These are phyloP conservation scores for Simplicillium aogashimaense DNA, from an alignment of 2,329 filamentous ascomycete genomes.

Conservation along the genomic window DNA sequence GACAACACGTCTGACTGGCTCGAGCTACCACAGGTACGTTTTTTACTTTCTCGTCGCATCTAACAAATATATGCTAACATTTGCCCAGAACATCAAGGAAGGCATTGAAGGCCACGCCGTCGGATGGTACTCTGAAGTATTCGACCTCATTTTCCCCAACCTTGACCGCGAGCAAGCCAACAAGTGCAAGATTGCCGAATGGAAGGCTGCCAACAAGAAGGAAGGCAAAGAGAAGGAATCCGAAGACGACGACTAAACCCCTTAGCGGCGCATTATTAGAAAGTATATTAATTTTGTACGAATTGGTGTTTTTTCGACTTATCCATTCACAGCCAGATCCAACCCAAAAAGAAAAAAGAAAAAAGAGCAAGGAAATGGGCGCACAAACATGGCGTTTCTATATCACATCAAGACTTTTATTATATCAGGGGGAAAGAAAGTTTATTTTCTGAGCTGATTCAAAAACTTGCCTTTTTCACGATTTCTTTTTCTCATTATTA, in stretches of 20 bases:
- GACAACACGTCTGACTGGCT: constrained; percentile 98
- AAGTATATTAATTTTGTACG: too few relatives aligned
- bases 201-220: constrained; percentile 21
- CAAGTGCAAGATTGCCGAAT: constrained; percentile 55
- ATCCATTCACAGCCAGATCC: too few relatives aligned
- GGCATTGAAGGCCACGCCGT: constrained; percentile 87
- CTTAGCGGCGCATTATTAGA: too few relatives aligned
- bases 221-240: constrained; percentile 28
- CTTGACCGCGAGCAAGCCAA: constrained; percentile 67
- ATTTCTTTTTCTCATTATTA: not conserved
- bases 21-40: constrained; percentile 84
- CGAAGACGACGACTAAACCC: constrained; percentile 22
- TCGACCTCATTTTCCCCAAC: constrained; percentile 78
- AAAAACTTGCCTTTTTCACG: too few relatives aligned
- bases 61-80: constrained; percentile 1
- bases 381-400: too few relatives aligned
- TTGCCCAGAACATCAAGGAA: constrained; percentile 83
- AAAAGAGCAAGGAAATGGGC: too few relatives aligned
- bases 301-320: too few relatives aligned
- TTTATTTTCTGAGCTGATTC: too few relatives aligned
- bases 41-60: not conserved
- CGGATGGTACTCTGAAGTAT: constrained; percentile 90
- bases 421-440: too few relatives aligned
- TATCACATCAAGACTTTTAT: too few relatives aligned
- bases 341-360: too few relatives aligned